Evolutionary conservation across 2,329 filamentous ascomycete species (phyloP), one percentile per base, ranked within the genome.

Genomic region (Rhynchosporium secalis): DNA sequence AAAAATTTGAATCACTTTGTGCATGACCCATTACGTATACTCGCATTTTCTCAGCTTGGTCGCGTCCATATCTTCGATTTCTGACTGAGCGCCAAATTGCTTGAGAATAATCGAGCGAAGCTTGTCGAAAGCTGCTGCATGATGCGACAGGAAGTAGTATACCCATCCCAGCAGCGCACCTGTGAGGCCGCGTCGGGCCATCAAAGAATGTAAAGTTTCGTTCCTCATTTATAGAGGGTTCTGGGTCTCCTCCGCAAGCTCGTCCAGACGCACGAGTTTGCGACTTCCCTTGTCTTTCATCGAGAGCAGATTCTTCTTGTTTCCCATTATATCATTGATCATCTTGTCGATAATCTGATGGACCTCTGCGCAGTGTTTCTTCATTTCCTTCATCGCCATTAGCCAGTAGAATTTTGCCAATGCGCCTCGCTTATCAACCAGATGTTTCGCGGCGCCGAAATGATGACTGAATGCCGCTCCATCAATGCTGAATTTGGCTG

Each of bases 141-240:
- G 66, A 20, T 76, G 73, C 1, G 77, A 73, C 13, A 82, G 69
- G 15, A 75, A 72, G 64, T 76, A 76, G 60, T 81, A 76, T 13
- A 77, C 71, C 78, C 79, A 83, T 10, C 78, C 77, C 1, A 86
- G 70, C 3, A 81, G 75, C 29, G 75, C 76, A 0, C 80, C 82
- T 0, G 81, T 85, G 0, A 83, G 85, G 64, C 86, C 84, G 3
- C 83, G 76, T 0, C 83, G 83, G 0, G 82, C 84, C 38, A 66
- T 7, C 81, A 74, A 60, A 83, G 64, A 63, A 47, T 68, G 63
- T 8, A 69, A 41, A 10, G 66, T 64, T 43, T 72, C 67, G 26
- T 66, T 68, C 26, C 68, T 63, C 2, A 71, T 56, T 46, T 68
- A 67, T 15, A 60, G 36, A 4, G 58, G 51, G 48, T 68, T 54